Conservation (phyloP, 495 filamentous ascomycete species). For the Hypoxylon fuscum region DNA sequence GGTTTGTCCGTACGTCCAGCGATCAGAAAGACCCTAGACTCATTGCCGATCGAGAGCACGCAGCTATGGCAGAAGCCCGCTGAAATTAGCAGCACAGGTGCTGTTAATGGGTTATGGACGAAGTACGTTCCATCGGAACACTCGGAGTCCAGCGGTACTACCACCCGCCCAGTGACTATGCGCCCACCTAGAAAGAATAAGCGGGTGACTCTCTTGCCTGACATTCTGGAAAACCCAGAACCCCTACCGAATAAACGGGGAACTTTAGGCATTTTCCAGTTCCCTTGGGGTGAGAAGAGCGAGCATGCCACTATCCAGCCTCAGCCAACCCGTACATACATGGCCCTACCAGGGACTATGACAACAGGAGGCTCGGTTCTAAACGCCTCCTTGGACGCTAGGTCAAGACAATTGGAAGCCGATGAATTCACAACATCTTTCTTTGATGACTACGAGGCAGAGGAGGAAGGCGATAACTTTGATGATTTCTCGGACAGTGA, state of each 20-base stretch:
- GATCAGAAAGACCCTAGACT: slow-evolving; percentile 42
- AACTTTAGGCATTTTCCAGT: slow-evolving; percentile 65
- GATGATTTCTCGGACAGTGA: slow-evolving; percentile 43
- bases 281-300: slow-evolving; percentile 65
- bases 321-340: slow-evolving; percentile 41
- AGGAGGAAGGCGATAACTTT: slow-evolving; percentile 51
- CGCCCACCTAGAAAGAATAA: slow-evolving; percentile 60
- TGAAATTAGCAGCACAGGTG: background rate
- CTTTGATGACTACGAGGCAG: slow-evolving; percentile 61
- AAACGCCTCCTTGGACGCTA: slow-evolving; percentile 43
- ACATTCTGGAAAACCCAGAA: slow-evolving; percentile 64
- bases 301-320: slow-evolving; percentile 57
- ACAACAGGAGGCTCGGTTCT: slow-evolving; percentile 46
- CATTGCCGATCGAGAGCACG: slow-evolving; percentile 49
- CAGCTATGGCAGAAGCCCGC: slow-evolving; percentile 53
- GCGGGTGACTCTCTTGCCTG: slow-evolving; percentile 62
- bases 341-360: slow-evolving; percentile 62
- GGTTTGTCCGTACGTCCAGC: slow-evolving; percentile 44
- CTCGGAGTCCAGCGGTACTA: background rate
- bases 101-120: slow-evolving; percentile 35
- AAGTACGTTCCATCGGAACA: slow-evolving; percentile 17
- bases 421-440: slow-evolving; percentile 51
- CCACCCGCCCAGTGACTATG: slow-evolving; percentile 50
- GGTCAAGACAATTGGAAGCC: slow-evolving; percentile 49
- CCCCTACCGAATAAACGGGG: slow-evolving; percentile 61